Evolutionary conservation across 768 basidiomycete genomes (phyloP).

Genomic region (Lactifluus echinatus): DNA sequence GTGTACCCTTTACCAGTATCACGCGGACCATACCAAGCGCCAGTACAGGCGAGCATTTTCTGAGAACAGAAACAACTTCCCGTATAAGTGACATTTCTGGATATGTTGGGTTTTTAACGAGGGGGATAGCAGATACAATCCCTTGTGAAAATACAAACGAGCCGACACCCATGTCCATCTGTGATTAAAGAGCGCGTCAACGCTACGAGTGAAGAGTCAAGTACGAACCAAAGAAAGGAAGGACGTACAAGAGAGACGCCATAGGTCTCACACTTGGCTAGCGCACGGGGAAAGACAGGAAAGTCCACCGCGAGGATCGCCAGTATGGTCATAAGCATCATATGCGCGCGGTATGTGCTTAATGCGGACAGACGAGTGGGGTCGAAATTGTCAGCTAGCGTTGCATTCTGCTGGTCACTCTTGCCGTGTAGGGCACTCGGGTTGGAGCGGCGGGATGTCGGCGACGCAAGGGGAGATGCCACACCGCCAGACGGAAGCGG

Average conservation of each 20-base stretch:
- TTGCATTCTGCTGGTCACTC: background rate
- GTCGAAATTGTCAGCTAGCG: background rate
- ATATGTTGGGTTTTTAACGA: conserved; percentile 55
- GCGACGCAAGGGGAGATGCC: conserved; percentile 21
- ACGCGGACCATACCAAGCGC: conserved; percentile 70
- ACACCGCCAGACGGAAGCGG: conserved; percentile 42
- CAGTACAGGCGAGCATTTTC: conserved; percentile 60
- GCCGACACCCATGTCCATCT: conserved; percentile 99
- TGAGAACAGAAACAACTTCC: conserved; percentile 43
- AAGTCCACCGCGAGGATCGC: conserved; percentile 97
- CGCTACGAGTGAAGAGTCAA: background rate
- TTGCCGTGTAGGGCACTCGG: conserved; percentile 9
- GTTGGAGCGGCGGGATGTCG: conserved; percentile 5
- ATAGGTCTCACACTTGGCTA: conserved; percentile 91
- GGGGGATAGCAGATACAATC: conserved; percentile 76
- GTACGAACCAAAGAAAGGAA: background rate
- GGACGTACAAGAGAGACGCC: conserved; percentile 82
- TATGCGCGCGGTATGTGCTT: conserved; percentile 84
- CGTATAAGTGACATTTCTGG: conserved; percentile 39
- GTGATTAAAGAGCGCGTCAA: conserved; percentile 3
- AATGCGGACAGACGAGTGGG: conserved; percentile 58
- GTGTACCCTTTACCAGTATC: conserved; percentile 80
- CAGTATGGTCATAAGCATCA: conserved; percentile 89
- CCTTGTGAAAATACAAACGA: conserved; percentile 97
- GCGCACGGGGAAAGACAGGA: conserved; percentile 73